Evolutionary conservation across 305 asterid species (phyloP), one percentile per base, ranked within the genome.

Genomic region (Nicotiana rustica): DNA sequence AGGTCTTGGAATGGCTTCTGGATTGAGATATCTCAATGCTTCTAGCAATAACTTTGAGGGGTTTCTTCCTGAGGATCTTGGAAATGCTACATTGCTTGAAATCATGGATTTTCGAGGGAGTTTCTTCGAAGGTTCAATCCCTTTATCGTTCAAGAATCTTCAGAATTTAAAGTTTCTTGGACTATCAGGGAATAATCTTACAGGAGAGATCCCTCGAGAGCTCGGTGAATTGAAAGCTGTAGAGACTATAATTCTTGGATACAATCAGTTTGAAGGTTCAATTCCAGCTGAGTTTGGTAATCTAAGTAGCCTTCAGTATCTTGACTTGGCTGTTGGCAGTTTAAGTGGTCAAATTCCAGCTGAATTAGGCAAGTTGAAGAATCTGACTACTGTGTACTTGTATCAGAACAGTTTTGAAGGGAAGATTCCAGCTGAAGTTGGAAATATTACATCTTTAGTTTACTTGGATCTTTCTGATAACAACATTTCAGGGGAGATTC

Each of bases 21-120:
- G 85, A 78, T 70, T 94, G 82, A 82, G 10, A 25, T 84, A 60
- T 81, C 69, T 94, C 84, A 91, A 92, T 52, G 96, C 92, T 1
- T 94, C 97, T 5, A 92, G 96, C 93, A 94, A 94, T 93, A 91
- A 93, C 66, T 92, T 94, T 18, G 83, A 82, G 59, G 97, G 96
- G 38, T 75, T 79, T 1, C 88, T 92, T 10, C 96, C 98, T 1
- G 89, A 88, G 62, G 95, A 90, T 82, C 87, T 92, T 47, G 86
- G 95, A 44, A 86, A 67, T 85, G 88, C 90, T 36, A 81, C 86
- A 17, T 79, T 85, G n/a, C 85, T 92, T 0, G 95, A 92, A 68
- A 81, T 81, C 84, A 79, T 94, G 62, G 98, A 94, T 81, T 87
- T 94, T 60, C 70, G 98, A 25, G 98, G 98, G 49, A 91, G 92